phyloP scores from a whole-genome alignment of 805 yeast species.

The Barnettozyma salicaria region DNA sequence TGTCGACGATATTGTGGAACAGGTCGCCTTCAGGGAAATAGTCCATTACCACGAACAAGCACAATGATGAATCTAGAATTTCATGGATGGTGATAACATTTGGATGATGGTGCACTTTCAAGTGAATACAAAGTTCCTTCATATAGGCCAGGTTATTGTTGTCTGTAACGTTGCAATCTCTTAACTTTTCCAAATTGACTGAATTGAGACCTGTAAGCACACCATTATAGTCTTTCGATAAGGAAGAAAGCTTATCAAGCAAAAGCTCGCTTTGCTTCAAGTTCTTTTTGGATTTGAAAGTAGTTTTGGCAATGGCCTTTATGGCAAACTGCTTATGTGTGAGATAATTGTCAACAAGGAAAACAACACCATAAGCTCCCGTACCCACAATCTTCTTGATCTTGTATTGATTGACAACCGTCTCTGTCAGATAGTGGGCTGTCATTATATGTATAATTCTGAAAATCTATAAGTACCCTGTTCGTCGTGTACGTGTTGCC shows the following conservation, averaged over 20 bases:
- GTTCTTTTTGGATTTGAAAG: slow-evolving; percentile 4
- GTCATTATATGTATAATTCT: no score
- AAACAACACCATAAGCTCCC: slow-evolving; percentile 83
- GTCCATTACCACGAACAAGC: slow-evolving; percentile 74
- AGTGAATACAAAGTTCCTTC: slow-evolving; percentile 68
- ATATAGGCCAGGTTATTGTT: slow-evolving; percentile 25
- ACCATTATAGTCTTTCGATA: slow-evolving; percentile 1
- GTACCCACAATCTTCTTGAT: slow-evolving; percentile 44
- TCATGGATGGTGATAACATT: slow-evolving; percentile 72
- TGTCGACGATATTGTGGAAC: slow-evolving; percentile 78
- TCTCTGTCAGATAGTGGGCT: slow-evolving; percentile 8
- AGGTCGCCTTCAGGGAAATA: slow-evolving; percentile 81
- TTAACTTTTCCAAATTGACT: slow-evolving; percentile 21
- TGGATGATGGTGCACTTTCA: slow-evolving; percentile 70
- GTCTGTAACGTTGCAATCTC: slow-evolving; percentile 1
- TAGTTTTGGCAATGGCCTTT: slow-evolving; percentile 54
- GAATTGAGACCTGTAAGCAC: slow-evolving; percentile 10
- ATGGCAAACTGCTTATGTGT: slow-evolving; percentile 57
- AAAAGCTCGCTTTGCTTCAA: slow-evolving; percentile 22
- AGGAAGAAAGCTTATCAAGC: slow-evolving; percentile 16
- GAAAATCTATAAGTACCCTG: slow-evolving; percentile 2
- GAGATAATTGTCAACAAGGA: slow-evolving; percentile 51
- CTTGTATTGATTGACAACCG: slow-evolving; percentile 17
- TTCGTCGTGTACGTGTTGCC: neutral
- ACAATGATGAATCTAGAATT: slow-evolving; percentile 55